These are phyloP conservation scores for Aspergillus niger DNA, from an alignment of 2,329 filamentous ascomycete species.

Conservation along the genomic window DNA sequence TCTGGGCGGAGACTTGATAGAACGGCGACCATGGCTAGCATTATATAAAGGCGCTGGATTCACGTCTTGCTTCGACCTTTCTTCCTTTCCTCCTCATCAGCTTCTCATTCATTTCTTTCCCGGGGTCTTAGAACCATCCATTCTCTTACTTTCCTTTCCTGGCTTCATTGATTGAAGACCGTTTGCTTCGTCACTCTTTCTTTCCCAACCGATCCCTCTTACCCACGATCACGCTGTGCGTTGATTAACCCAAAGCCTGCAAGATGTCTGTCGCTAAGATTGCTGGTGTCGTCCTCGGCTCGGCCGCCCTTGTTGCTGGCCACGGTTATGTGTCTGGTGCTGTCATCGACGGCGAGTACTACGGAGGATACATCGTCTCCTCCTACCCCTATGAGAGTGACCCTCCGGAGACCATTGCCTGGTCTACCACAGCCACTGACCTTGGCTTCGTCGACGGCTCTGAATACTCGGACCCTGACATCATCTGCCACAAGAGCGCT, in stretches of 20 bases:
- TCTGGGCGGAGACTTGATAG: constrained; percentile 1
- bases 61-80: background rate
- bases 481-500: constrained; percentile 64
- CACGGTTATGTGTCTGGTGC: constrained; percentile 43
- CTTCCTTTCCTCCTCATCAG: constrained; percentile 27
- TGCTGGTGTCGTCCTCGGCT: constrained; percentile 36
- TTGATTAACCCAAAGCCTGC: constrained; percentile 21
- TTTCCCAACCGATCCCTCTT: constrained; percentile 21
- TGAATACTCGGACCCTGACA: constrained; percentile 53
- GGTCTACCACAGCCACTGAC: constrained; percentile 56
- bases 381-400: constrained; percentile 37
- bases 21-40: background rate
- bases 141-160: constrained; percentile 29
- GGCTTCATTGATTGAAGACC: constrained; percentile 41
- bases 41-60: constrained; percentile 21
- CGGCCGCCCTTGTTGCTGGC: constrained; percentile 40
- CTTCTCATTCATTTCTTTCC: constrained; percentile 33
- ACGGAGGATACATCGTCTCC: constrained; percentile 45
- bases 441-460: constrained; percentile 55
- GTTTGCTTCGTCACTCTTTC: constrained; percentile 33
- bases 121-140: constrained; percentile 32
- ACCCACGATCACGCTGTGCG: constrained; percentile 35
- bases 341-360: constrained; percentile 38
- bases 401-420: constrained; percentile 54
- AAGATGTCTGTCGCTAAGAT: constrained; percentile 40